phyloP scores from a whole-genome alignment of 129 eudicot species.

The Deinandra increscens region DNA sequence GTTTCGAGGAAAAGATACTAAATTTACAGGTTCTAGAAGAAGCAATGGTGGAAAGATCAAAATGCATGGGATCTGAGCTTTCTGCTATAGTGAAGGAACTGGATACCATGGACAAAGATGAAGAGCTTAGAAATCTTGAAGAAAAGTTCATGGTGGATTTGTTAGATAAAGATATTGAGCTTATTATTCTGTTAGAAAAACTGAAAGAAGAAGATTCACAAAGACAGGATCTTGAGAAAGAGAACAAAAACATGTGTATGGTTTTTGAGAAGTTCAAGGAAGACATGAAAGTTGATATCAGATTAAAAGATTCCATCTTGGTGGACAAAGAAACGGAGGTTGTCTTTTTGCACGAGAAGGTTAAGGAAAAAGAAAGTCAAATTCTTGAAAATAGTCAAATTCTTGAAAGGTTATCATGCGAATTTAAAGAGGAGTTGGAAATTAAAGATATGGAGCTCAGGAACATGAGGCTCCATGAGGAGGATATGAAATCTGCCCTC shows the following conservation, averaged over 20 bases:
- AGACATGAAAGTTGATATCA: conserved; percentile 37
- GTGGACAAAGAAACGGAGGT: conserved; percentile 43
- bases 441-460: conserved; percentile 39
- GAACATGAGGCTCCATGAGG: conserved; percentile 41
- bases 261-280: conserved; percentile 44
- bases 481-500: conserved; percentile 43
- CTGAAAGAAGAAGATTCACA: conserved; percentile 40
- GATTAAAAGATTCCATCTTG: conserved; percentile 44
- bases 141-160: conserved; percentile 50
- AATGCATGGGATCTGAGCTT: conserved; percentile 63
- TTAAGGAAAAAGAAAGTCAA: conserved; percentile 38
- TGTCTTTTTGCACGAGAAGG: conserved; percentile 30
- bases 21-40: conserved; percentile 69
- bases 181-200: conserved; percentile 49
- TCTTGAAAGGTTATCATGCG: conserved; percentile 38
- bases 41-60: conserved; percentile 66
- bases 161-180: conserved; percentile 58
- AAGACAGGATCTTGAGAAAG: conserved; percentile 36
- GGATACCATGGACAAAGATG: conserved; percentile 53
- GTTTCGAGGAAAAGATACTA: conserved; percentile 58
- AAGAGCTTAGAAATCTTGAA: conserved; percentile 40
- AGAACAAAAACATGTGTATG: conserved; percentile 26
- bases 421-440: conserved; percentile 36
- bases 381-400: conserved; percentile 37
- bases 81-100: conserved; percentile 56